These are phyloP conservation scores for Russula lepida DNA, from an alignment of 768 basidiomycete genomes.

Conservation along the genomic window DNA sequence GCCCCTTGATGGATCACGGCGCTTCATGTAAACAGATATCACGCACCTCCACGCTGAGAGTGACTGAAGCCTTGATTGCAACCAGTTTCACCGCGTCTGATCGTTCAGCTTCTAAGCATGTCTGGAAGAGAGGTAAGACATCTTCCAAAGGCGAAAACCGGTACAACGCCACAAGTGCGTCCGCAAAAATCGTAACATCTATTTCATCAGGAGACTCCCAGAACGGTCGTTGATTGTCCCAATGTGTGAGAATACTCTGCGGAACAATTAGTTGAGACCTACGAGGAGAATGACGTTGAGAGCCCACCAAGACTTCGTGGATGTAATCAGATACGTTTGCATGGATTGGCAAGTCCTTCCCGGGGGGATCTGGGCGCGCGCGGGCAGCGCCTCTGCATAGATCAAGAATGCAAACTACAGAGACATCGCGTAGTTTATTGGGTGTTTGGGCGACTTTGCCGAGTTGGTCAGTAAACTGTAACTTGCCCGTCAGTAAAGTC, in stretches of 20 bases:
- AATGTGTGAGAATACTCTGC: conserved; percentile 28
- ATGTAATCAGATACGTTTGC: conserved; percentile 64
- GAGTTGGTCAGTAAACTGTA: conserved; percentile 57
- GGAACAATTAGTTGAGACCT: conserved; percentile 22
- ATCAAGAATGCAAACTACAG: conserved; percentile 67
- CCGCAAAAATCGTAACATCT: conserved; percentile 69
- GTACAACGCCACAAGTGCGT: conserved; percentile 64
- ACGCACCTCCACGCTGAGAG: conserved; percentile 56
- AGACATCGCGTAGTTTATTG: conserved; percentile 56
- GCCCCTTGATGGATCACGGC: neutral
- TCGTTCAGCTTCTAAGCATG: conserved; percentile 66
- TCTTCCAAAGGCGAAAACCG: conserved; percentile 62
- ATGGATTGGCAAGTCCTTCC: conserved; percentile 54
- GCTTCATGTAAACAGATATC: neutral
- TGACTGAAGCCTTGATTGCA: conserved; percentile 65
- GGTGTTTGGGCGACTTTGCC: conserved; percentile 35
- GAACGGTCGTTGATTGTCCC: conserved; percentile 41
- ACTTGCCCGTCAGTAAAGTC: conserved; percentile 3
- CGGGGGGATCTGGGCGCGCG: conserved; percentile 28
- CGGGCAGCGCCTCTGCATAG: conserved; percentile 63
- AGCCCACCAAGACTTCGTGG: conserved; percentile 66
- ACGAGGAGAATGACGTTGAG: neutral
- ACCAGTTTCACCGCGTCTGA: conserved; percentile 76
- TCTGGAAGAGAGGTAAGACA: conserved; percentile 47
- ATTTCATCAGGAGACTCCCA: conserved; percentile 64